phyloP scores from a whole-genome alignment of 805 yeast genomes.

The Ogataea salicorniae region DNA sequence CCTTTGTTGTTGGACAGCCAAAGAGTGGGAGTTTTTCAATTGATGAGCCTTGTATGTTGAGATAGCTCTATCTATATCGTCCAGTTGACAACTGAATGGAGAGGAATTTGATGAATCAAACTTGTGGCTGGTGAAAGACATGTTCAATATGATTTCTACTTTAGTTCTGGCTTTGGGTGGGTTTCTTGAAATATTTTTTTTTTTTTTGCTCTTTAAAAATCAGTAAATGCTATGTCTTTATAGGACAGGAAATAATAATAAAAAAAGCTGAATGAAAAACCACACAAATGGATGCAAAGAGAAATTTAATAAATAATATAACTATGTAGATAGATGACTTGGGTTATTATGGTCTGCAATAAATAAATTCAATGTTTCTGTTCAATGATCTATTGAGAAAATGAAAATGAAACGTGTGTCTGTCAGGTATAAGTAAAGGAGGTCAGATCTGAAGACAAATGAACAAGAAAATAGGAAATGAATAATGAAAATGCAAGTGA shows the following conservation, averaged over 20 bases:
- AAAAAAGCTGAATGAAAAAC: neutral
- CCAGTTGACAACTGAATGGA: conserved; percentile 10
- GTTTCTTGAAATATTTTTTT: neutral
- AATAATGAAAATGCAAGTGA: too few relatives aligned
- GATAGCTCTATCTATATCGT: conserved; percentile 10
- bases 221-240: neutral
- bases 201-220: neutral
- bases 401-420: too few relatives aligned
- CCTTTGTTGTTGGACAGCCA: neutral
- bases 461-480: too few relatives aligned
- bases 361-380: too few relatives aligned
- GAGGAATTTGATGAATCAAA: neutral
- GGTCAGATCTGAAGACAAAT: too few relatives aligned
- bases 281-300: too few relatives aligned
- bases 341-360: too few relatives aligned
- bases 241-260: neutral
- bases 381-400: too few relatives aligned
- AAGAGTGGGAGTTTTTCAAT: neutral
- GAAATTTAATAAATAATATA: too few relatives aligned
- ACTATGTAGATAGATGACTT: too few relatives aligned
- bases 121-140: neutral
- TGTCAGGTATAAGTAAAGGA: too few relatives aligned
- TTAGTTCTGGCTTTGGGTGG: neutral
- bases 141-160: neutral
- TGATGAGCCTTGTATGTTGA: neutral